phyloP scores from a whole-genome alignment of 441 rosid genomes.

The Pelargonium cotyledonis region DNA sequence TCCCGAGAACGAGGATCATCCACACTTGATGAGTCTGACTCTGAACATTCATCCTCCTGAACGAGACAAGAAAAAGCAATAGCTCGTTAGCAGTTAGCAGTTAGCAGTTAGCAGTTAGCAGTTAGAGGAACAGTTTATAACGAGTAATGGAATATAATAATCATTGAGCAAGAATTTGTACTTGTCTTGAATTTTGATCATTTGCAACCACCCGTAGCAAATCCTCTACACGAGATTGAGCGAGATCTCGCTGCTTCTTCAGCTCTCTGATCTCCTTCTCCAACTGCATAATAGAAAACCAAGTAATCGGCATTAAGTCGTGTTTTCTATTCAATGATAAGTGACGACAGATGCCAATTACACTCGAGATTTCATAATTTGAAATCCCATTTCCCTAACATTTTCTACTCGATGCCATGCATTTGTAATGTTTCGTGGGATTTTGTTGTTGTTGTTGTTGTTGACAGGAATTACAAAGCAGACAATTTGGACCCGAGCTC shows the following conservation, averaged over 20 bases:
- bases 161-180: not conserved
- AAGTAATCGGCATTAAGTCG: not conserved
- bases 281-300: slow-evolving; percentile 43
- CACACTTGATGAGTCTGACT: slow-evolving; percentile 51
- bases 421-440: not conserved
- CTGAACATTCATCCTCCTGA: slow-evolving; percentile 63
- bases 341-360: not conserved
- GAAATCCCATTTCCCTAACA: not conserved
- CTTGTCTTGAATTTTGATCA: slow-evolving; percentile 29
- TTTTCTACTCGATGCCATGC: not conserved
- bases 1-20: slow-evolving; percentile 24
- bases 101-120: too few species aligned
- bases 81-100: too few species aligned
- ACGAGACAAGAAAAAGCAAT: slow-evolving; percentile 15
- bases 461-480: too few species aligned
- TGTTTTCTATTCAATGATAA: not conserved
- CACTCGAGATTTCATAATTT: not conserved
- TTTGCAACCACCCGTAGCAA: slow-evolving; percentile 40
- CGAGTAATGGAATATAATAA: not conserved
- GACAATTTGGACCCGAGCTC: too few species aligned
- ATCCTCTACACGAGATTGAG: slow-evolving; percentile 57
- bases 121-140: slow-evolving; percentile 30
- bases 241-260: slow-evolving; percentile 47
- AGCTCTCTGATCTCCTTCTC: slow-evolving; percentile 52
- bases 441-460: too few species aligned